phyloP scores from a whole-genome alignment of 2,329 filamentous ascomycete species.

The Penicillium aurantiogriseum region DNA sequence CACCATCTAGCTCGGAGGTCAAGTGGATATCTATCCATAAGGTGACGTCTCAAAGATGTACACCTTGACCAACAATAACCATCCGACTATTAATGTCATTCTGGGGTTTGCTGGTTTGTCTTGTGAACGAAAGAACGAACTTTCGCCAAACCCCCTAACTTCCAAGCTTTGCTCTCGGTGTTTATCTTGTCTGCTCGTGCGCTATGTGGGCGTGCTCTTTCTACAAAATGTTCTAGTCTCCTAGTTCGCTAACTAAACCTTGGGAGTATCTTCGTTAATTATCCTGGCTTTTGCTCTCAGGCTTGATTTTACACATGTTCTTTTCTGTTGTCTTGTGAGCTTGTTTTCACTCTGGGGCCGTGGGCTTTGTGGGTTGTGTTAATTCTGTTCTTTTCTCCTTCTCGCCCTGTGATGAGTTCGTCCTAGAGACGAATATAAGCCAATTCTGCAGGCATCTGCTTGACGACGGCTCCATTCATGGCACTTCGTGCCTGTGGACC shows the following conservation, averaged over 20 bases:
- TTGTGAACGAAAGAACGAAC: background rate
- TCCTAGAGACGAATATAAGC: constrained; percentile 7
- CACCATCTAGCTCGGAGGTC: no score
- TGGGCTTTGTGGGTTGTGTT: background rate
- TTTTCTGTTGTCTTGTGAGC: background rate
- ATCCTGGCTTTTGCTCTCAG: background rate
- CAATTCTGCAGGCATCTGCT: constrained; percentile 12
- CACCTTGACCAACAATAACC: background rate
- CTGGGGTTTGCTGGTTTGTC: background rate
- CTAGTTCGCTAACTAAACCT: background rate
- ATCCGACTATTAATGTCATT: background rate
- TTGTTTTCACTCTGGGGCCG: background rate
- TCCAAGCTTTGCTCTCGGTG: background rate
- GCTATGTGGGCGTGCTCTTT: background rate
- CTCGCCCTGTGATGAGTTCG: constrained; percentile 11
- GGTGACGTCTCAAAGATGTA: no score
- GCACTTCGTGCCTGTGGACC: background rate
- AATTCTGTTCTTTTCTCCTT: background rate
- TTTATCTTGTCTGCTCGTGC: background rate
- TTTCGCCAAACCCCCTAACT: background rate
- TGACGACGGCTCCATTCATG: background rate
- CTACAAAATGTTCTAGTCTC: background rate
- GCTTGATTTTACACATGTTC: background rate
- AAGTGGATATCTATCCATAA: no score
- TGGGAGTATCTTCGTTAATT: no score